Percentiles rank a stretch among this genome's conserved stretches.
These are phyloP conservation scores for Kurtzmaniella natalensis DNA, from an alignment of 1,139 yeast species.

Conservation along the genomic window DNA sequence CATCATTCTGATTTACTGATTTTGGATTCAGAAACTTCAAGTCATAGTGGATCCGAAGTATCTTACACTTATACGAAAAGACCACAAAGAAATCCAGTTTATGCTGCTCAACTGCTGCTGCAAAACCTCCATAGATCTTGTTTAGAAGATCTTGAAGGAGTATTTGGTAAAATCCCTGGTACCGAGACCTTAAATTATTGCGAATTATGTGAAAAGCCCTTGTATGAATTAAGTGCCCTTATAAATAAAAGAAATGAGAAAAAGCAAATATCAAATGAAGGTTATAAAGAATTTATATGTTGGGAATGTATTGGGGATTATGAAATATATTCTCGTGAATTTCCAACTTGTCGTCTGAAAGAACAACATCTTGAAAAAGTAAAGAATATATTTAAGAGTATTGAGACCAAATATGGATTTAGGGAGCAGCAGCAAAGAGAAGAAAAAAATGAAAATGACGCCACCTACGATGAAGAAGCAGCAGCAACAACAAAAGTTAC, in stretches of 20 bases:
- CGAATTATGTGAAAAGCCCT: conserved; percentile 61
- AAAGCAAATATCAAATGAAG: not conserved
- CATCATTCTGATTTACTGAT: no score
- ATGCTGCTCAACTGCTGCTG: conserved; percentile 2
- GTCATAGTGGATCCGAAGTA: not conserved
- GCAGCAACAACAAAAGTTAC: not conserved
- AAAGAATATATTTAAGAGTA: conserved; percentile 5
- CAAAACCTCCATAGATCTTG: conserved; percentile 1
- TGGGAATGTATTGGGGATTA: conserved; percentile 57
- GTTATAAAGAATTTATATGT: conserved; percentile 56
- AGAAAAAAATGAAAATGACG: conserved; percentile 1
- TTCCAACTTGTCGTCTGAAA: not conserved
- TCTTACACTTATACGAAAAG: not conserved
- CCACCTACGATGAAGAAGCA: not conserved
- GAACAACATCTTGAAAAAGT: conserved; percentile 3
- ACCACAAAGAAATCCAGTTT: conserved; percentile 1
- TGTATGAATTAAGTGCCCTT: conserved; percentile 58
- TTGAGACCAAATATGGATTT: conserved; percentile 6
- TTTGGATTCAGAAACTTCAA: not conserved
- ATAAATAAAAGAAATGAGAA: conserved; percentile 16
- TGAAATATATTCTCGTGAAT: conserved; percentile 37
- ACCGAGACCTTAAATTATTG: conserved; percentile 48
- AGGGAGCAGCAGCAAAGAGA: not conserved
- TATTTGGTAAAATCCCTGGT: conserved; percentile 41
- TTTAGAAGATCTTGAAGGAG: conserved; percentile 32